phyloP scores from a whole-genome alignment of 2,329 filamentous ascomycete species.

The Stachybotrys chartarum region DNA sequence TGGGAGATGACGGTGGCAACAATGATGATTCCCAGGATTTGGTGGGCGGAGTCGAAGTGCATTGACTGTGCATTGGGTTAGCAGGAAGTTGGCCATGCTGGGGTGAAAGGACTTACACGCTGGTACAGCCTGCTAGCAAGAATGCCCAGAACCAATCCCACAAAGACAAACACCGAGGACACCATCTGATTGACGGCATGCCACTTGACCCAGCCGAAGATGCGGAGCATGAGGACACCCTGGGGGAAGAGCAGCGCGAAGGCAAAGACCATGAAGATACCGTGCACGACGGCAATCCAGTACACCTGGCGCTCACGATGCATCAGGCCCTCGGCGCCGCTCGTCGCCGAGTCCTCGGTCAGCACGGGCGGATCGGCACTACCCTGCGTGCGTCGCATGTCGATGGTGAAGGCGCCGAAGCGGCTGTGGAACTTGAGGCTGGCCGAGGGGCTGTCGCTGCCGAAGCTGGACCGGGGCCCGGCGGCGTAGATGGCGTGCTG shows the following conservation, averaged over 20 bases:
- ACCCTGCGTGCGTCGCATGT: slow-evolving; percentile 45
- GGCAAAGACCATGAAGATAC: slow-evolving; percentile 46
- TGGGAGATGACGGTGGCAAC: slow-evolving; percentile 44
- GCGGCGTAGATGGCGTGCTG: slow-evolving; percentile 49
- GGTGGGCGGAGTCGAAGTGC: slow-evolving; percentile 45
- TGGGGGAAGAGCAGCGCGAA: slow-evolving; percentile 50
- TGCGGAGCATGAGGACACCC: slow-evolving; percentile 45
- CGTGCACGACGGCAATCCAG: slow-evolving; percentile 34
- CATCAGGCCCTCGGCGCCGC: slow-evolving; percentile 26
- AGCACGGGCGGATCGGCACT: slow-evolving; percentile 32
- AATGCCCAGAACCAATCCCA: slow-evolving; percentile 47
- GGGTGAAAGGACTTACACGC: slow-evolving; percentile 34
- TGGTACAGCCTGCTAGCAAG: slow-evolving; percentile 45
- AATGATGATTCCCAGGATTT: slow-evolving; percentile 51
- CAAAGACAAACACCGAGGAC: slow-evolving; percentile 38
- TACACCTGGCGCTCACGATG: slow-evolving; percentile 25
- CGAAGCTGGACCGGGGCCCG: slow-evolving; percentile 37
- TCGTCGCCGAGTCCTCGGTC: slow-evolving; percentile 20
- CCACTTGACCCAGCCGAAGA: slow-evolving; percentile 44
- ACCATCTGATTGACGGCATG: slow-evolving; percentile 47
- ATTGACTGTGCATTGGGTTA: slow-evolving; percentile 34
- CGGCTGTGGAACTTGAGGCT: slow-evolving; percentile 43
- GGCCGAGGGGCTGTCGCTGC: slow-evolving; percentile 34
- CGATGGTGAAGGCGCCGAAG: slow-evolving; percentile 48
- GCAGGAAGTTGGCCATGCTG: neutral